Base-by-base conservation (phyloP, 805 yeast genomes). In the Nakazawaea ishiwadae region DNA sequence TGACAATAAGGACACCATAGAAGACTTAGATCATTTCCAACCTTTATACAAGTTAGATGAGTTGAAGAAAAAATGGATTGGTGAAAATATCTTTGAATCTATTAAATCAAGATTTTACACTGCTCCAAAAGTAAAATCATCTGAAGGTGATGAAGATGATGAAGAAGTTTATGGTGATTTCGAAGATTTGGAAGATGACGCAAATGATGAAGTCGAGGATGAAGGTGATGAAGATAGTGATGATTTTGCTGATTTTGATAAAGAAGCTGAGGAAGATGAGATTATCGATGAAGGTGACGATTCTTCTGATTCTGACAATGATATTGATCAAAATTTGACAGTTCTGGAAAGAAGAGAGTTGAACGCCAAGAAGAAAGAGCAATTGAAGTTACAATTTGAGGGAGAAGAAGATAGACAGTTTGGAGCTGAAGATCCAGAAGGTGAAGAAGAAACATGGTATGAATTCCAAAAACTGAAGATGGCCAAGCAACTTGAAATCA, bases 391-490 rank as follows among this genome's bases (percentile, higher is more conserved):
- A 53, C 97, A 93, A 58, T 88, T 93, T 55, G 98, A 93, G 56
- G 88, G 80, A 39, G 88, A 81, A 58, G 89, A 81, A 52, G 55
- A 51, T 44, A 79, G 79, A 34, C 82, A 78, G 44, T 77, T 78
- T 50, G 86, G 85, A 14, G 88, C 81, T 19, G 86, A 82, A 48
- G 96, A 87, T 48, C 86, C 86, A 10, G 89, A 85, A 56, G 82
- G 77, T 42, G 95, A 85, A 56, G 88, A 87, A 43, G 97, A 91
- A 53, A 89, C 96, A 0, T 93, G 99, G 99, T 93, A 91, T 59
- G 98, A 91, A 59, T 79, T 84, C 61, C 97, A 93, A 62, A 93
- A 93, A 68, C 95, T 96, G 46, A 91, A 90, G 56, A 90, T 95
- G 80, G 89, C 96, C 44, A 91, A 93, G 60, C 99, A 93, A 65